Evolutionary conservation across 78 protist species (phyloP).

Genomic region (Speleostelium caveatum): DNA sequence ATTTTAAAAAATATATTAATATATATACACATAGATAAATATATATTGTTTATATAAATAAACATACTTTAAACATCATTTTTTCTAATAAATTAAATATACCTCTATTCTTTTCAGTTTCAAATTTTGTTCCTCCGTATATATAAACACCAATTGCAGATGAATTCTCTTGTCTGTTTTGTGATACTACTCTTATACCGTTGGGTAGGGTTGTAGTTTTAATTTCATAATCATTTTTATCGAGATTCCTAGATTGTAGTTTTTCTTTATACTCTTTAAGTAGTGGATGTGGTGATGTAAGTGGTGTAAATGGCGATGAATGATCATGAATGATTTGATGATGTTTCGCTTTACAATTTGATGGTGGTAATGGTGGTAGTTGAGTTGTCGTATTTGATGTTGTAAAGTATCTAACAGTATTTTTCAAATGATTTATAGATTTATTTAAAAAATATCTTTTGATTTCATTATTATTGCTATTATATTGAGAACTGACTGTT

Average conservation of each 20-base stretch:
- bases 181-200: constrained; percentile 34
- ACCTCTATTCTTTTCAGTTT: constrained; percentile 50
- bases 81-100: constrained; percentile 56
- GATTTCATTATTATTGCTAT: no score
- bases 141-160: constrained; percentile 58
- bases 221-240: neutral
- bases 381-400: neutral
- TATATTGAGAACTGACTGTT: no score
- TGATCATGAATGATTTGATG: neutral
- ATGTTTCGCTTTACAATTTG: no score
- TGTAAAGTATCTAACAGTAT: neutral
- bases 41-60: neutral
- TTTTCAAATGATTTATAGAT: neutral
- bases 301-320: constrained; percentile 35
- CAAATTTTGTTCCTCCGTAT: constrained; percentile 30
- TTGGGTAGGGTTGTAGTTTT: constrained; percentile 50
- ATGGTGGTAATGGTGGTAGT: no score
- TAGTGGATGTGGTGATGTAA: constrained; percentile 35
- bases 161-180: constrained; percentile 26
- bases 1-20: neutral
- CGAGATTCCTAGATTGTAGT: neutral
- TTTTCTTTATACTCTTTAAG: neutral
- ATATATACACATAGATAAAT: neutral
- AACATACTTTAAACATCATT: constrained; percentile 45
- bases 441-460: no score